phyloP scores from a whole-genome alignment of 2,329 filamentous ascomycete species.

The Didymella pomorum region DNA sequence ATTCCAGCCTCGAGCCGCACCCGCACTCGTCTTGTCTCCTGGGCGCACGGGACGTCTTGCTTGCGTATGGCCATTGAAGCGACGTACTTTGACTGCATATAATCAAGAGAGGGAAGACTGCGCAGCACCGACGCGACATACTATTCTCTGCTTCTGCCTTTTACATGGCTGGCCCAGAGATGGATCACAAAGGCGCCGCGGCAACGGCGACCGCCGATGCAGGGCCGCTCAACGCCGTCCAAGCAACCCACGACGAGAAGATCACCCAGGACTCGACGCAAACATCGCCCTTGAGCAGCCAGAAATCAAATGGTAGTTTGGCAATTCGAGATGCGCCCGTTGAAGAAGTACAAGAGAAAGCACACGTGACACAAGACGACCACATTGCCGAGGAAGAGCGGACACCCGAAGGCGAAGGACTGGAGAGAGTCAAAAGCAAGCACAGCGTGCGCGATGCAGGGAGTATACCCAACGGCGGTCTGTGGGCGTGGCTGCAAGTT shows the following conservation, averaged over 20 bases:
- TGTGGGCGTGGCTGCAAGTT: constrained; percentile 59
- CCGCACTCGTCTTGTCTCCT: not conserved
- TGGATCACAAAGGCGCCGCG: constrained; percentile 10
- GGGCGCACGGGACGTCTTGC: not conserved
- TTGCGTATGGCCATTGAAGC: not conserved
- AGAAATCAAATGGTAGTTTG: constrained; percentile 24
- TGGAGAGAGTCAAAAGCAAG: constrained; percentile 35
- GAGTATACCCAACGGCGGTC: constrained; percentile 57
- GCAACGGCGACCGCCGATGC: constrained; percentile 6
- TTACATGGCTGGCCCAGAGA: constrained; percentile 4
- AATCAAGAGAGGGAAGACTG: not conserved
- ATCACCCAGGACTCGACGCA: constrained; percentile 8
- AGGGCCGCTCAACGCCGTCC: constrained; percentile 7
- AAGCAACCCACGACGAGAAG: constrained; percentile 30
- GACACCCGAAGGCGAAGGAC: not conserved
- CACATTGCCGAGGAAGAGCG: constrained; percentile 4
- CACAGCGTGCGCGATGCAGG: constrained; percentile 52
- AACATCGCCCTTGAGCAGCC: constrained; percentile 25
- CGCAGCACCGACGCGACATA: not conserved
- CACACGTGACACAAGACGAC: constrained; percentile 25
- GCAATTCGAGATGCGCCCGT: constrained; percentile 13
- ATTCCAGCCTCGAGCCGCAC: not conserved
- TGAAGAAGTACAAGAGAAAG: constrained; percentile 21
- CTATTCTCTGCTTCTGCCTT: not conserved
- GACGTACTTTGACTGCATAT: not conserved